Evolutionary conservation across 2,329 filamentous ascomycete species (phyloP).

Genomic region (Lecanicillium sp.): DNA sequence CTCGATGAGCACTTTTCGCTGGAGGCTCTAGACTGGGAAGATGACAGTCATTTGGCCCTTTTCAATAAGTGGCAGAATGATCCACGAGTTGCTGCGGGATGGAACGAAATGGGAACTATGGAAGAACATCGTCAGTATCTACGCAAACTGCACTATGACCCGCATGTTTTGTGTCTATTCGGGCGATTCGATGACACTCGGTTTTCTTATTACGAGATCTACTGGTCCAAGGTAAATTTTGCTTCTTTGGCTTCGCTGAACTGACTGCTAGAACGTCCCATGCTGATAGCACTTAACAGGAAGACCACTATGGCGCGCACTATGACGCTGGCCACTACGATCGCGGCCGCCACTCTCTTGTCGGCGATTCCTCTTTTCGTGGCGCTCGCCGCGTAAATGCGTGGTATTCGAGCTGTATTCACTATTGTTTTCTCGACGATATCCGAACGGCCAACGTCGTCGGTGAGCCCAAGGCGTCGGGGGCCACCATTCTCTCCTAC

Average conservation of each 20-base stretch:
- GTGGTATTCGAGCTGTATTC: conserved; percentile 52
- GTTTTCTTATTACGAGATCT: conserved; percentile 73
- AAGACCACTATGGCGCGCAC: conserved; percentile 55
- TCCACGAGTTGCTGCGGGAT: conserved; percentile 67
- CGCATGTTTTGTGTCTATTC: conserved; percentile 61
- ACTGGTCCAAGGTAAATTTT: conserved; percentile 51
- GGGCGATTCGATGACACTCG: conserved; percentile 62
- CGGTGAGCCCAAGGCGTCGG: conserved; percentile 23
- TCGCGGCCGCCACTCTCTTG: conserved; percentile 54
- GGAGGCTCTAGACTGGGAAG: conserved; percentile 57
- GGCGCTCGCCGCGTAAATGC: conserved; percentile 50
- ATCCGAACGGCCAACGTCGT: conserved; percentile 48
- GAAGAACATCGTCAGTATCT: conserved; percentile 68
- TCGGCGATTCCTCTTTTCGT: conserved; percentile 49
- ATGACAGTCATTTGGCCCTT: conserved; percentile 55
- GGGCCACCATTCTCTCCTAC: conserved; percentile 21
- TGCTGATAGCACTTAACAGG: conserved; percentile 20
- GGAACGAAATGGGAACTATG: conserved; percentile 69
- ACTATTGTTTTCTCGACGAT: conserved; percentile 55
- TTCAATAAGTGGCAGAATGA: conserved; percentile 79
- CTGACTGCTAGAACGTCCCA: too few species aligned
- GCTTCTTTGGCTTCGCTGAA: too few species aligned
- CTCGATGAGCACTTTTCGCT: conserved; percentile 69
- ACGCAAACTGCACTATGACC: conserved; percentile 57
- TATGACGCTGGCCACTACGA: conserved; percentile 51